Base-by-base conservation (phyloP, 306 rosid genomes). In the Styphnolobium japonicum region DNA sequence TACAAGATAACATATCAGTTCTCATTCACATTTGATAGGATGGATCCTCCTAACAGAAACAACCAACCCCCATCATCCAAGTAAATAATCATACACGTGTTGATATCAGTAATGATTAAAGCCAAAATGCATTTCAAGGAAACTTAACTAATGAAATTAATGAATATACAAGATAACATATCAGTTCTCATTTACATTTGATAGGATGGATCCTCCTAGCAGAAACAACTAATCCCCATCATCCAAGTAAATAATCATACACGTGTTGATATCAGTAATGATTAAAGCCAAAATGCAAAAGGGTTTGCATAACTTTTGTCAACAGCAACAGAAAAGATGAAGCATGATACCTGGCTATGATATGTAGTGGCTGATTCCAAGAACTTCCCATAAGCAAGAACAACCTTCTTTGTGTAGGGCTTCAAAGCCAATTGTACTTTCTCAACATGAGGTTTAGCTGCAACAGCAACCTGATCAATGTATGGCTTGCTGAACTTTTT, bases 401-500 rank as follows among this genome's bases (percentile, higher is more conserved):
- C 92, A 60, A 31, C 87, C 77, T 89, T 48, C 79, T 83, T 83
- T 51, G 94, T 84, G 80, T 90, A 89, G 27, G 99, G 99, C 73
- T 87, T 91, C 88, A 96, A 77, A 78, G 77, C 89, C 56, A 80
- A 91, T 46, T 86, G 90, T 19, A 82, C 90, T 78, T 89, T 90
- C 33, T 90, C 92, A 48, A 93, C 96, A 52, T 96, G 97, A 51
- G 99, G 99, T 72, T 90, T 93, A 8, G 96, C 88, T 3, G 81
- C 89, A 78, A 84, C 72, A 49, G 98, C 97, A 69, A 89, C 89
- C 85, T 91, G 93, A 85, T 93, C 97, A 60, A 96, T 73, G 81
- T 96, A 90, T 48, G 99, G 98, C 88, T 96, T 90, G 90, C 92
- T 90, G 82, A 89, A 67, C 86, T 69, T 91, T 76, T 88, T 93